Evolutionary conservation across 768 basidiomycete species (phyloP), one percentile per base, ranked within the genome.

Genomic region (Leccinum pellstonianum): DNA sequence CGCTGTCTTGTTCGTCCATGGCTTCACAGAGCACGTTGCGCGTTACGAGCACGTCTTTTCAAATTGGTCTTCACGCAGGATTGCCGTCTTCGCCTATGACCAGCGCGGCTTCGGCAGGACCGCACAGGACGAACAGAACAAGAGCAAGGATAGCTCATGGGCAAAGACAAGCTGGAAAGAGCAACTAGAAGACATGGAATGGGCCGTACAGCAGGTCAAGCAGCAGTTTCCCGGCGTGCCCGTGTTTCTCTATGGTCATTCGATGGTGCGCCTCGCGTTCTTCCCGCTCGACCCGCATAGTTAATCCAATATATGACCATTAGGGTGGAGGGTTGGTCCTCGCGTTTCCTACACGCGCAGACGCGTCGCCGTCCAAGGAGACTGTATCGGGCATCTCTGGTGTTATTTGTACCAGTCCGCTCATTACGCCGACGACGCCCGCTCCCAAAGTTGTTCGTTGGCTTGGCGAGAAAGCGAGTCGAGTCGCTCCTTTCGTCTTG

Each of bases 101-200:
- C 86, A 90, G 72, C 84, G 91, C 50, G 91, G 92, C 0, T 93
- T 86, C 64, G 92, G 92, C 1, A 78, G 82, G 52, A 93, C 91
- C 3, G 89, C 84, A 1, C 78, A 80, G 60, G 90, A 92, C 68
- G 70, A 67, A 17, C 75, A 77, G 59, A 70, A 82, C 60, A 84
- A 80, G 73, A 84, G 83, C 72, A 82, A 80, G 63, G 67, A 71
- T 48, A 83, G 83, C 61, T 63, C 79, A 11, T 91, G 87, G 66
- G 88, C 80, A 1, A 85, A 84, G 77, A 91, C 88, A 3, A 82
- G 80, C 60, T 77, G 77, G 74, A 81, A 79, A 76, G 75, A 76
- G 50, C 89, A 91, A 72, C 76, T 89, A 66, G 74, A 73, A 31
- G 91, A 94, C 66, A 78, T 89, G 29, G 82, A 81, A 15, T 92